Conservation (phyloP, 805 yeast genomes). For the Yarrowia divulgata region DNA sequence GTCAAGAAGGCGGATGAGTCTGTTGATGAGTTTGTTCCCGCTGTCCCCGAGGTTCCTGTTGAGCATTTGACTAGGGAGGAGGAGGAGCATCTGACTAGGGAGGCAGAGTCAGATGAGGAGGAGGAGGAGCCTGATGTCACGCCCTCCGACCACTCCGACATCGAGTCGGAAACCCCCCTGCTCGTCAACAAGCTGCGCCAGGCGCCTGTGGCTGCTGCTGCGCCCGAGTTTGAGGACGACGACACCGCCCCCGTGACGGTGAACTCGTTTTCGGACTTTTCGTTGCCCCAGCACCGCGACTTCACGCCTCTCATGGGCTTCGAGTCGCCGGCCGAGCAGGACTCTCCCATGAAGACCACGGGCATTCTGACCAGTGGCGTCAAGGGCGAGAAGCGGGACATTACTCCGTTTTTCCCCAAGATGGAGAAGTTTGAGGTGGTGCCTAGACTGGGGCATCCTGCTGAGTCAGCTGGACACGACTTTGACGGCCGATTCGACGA, state of each 20-base stretch:
- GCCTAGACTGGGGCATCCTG: not conserved
- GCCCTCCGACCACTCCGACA: no score
- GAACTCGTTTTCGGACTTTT: slow-evolving; percentile 18
- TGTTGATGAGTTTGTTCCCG: slow-evolving; percentile 6
- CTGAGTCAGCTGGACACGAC: not conserved
- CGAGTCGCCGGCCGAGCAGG: slow-evolving; percentile 33
- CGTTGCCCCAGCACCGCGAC: slow-evolving; percentile 25
- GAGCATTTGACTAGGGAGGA: slow-evolving; percentile 1
- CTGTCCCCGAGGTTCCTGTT: slow-evolving; percentile 14
- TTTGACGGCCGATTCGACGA: not conserved
- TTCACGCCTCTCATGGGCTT: slow-evolving; percentile 34
- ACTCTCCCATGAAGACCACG: slow-evolving; percentile 31
- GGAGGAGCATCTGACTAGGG: not conserved
- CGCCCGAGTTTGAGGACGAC: slow-evolving; percentile 12
- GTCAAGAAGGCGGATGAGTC: slow-evolving; percentile 26
- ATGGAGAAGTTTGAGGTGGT: slow-evolving; percentile 16
- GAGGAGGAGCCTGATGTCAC: no score
- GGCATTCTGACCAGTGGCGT: slow-evolving; percentile 9
- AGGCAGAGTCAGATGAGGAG: not conserved
- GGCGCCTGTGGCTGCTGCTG: slow-evolving; percentile 10
- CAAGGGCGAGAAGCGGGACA: slow-evolving; percentile 31
- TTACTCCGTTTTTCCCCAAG: slow-evolving; percentile 30
- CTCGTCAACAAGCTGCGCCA: slow-evolving; percentile 24
- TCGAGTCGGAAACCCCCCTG: slow-evolving; percentile 19
- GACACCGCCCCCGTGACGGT: slow-evolving; percentile 9